These are phyloP conservation scores for Achaetomiella virescens DNA, from an alignment of 495 filamentous ascomycete species.

Conservation along the genomic window DNA sequence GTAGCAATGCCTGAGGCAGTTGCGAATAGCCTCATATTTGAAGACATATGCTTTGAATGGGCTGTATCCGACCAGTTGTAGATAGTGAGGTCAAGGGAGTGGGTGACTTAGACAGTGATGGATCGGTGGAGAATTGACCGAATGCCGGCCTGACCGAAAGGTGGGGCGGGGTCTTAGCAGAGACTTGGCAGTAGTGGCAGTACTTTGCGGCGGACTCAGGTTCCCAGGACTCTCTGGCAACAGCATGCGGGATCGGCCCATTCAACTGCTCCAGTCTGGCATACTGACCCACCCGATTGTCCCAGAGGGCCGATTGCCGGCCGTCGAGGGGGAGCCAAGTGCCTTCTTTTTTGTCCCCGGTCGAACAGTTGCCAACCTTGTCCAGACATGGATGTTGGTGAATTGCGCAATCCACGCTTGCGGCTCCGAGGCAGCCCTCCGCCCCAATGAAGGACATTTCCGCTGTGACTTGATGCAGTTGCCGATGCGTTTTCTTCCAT, in stretches of 20 bases:
- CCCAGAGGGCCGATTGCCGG: conserved; percentile 26
- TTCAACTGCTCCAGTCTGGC: neutral
- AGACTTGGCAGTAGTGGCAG: neutral
- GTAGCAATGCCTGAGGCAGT: too few relatives aligned
- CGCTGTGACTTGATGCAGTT: neutral
- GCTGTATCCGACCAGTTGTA: too few relatives aligned
- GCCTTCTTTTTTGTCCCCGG: neutral
- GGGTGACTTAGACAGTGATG: too few relatives aligned
- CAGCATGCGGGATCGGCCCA: conserved; percentile 4
- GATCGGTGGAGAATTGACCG: too few relatives aligned
- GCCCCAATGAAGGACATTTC: conserved; percentile 1
- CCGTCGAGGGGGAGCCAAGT: conserved; percentile 1
- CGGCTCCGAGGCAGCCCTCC: conserved; percentile 7
- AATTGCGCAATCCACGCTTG: conserved; percentile 34
- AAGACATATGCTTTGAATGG: too few relatives aligned
- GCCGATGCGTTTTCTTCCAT: neutral
- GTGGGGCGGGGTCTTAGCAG: too few relatives aligned
- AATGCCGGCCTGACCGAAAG: too few relatives aligned
- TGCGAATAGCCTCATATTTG: too few relatives aligned
- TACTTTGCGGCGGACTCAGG: neutral
- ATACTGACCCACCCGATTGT: neutral
- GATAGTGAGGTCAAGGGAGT: too few relatives aligned
- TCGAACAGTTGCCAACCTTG: neutral
- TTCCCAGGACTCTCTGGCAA: neutral
- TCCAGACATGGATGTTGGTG: conserved; percentile 2